Conservation (phyloP, 2,329 filamentous ascomycete species). For the Alternaria sp. region DNA sequence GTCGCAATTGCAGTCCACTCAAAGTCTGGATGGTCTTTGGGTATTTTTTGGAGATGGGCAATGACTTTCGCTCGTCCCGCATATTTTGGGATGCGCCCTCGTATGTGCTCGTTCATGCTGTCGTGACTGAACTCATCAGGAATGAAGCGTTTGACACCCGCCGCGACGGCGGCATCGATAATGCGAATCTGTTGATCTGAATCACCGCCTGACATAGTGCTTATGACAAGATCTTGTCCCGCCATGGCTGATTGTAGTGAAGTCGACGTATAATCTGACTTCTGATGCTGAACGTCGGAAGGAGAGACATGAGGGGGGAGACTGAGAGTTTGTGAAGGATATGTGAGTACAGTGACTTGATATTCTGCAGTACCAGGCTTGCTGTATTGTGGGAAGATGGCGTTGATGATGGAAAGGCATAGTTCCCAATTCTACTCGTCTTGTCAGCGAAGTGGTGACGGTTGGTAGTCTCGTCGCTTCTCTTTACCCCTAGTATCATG, state of each 20-base stretch:
- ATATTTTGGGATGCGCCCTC: conserved; percentile 41
- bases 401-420: conserved; percentile 34
- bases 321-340: conserved; percentile 31
- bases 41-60: conserved; percentile 36
- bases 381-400: conserved; percentile 22
- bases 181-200: conserved; percentile 40
- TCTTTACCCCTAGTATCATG: conserved; percentile 41
- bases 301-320: conserved; percentile 26
- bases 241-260: conserved; percentile 45
- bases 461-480: neutral
- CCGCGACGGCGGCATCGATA: conserved; percentile 52
- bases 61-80: conserved; percentile 42
- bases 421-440: conserved; percentile 35
- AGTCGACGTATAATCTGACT: conserved; percentile 41
- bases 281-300: conserved; percentile 27
- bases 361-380: conserved; percentile 8
- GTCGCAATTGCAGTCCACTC: conserved; percentile 50
- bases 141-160: conserved; percentile 53
- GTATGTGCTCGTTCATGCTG: conserved; percentile 42
- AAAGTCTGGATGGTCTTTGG: conserved; percentile 22
- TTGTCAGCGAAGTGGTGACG: conserved; percentile 11
- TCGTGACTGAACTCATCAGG: conserved; percentile 55
- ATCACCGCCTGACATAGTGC: conserved; percentile 40
- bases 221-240: conserved; percentile 52
- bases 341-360: conserved; percentile 38